A percentile compares a stretch with the other conserved stretches of the same genome.
Conservation (phyloP, 352 stramenopile genomes). For the Phytophthora pini region DNA sequence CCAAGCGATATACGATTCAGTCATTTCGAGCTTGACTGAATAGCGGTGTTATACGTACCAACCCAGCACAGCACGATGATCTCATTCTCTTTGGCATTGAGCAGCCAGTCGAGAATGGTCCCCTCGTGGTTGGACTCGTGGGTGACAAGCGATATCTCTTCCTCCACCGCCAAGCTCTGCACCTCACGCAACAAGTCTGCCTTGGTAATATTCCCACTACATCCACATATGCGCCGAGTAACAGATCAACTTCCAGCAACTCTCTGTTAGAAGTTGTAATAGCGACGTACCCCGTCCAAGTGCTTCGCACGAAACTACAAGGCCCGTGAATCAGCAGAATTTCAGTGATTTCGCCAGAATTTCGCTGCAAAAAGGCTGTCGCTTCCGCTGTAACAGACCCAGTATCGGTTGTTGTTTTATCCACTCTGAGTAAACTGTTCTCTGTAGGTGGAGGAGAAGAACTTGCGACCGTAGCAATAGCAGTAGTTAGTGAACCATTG, state of each 20-base stretch:
- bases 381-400: not conserved
- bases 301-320: constrained; percentile 26
- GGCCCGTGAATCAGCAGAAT: constrained; percentile 30
- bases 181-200: constrained; percentile 24
- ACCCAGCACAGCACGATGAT: constrained; percentile 53
- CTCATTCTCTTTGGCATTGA: constrained; percentile 28
- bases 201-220: constrained; percentile 18
- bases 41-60: constrained; percentile 22
- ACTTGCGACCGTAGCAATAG: not conserved
- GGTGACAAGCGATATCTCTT: constrained; percentile 20
- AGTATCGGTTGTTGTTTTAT: not conserved
- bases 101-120: constrained; percentile 33
- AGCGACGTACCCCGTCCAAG: constrained; percentile 18
- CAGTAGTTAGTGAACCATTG: constrained; percentile 5
- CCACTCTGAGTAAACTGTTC: constrained; percentile 15
- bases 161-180: constrained; percentile 20
- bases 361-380: constrained; percentile 1
- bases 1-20: too few species aligned
- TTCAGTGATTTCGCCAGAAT: constrained; percentile 19
- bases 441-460: not conserved
- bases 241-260: not conserved
- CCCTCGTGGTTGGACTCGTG: constrained; percentile 36
- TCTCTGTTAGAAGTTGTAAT: not conserved
- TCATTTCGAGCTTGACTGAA: too few species aligned
- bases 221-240: not conserved